Evolutionary conservation across 306 rosid species (phyloP), one percentile per base, ranked within the genome.

Genomic region (Glycine latifolia): DNA sequence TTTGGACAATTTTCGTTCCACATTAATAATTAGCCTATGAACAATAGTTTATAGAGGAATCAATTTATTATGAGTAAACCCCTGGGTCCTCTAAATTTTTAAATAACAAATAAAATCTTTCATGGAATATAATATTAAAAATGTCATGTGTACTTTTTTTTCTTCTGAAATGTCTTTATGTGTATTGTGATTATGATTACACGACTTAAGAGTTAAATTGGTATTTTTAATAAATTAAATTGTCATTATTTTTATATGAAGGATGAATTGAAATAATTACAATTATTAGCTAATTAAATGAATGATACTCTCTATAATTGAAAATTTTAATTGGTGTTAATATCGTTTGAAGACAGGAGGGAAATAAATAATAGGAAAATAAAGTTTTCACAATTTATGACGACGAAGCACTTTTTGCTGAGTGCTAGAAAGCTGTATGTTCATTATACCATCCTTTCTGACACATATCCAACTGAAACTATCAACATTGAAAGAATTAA

Each of bases 401-500:
- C 14, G 13, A 65, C 14, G 13, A 65, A 65, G 26, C 43, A 79
- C 70, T 10, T 68, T 54, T 5, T 31, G 10, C 16, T 10, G 39
- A 4, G 44, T 26, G 65, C 49, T 54, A 58, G 11, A 67, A 77
- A 63, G 81, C 79, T 85, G 85, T 70, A 65, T 16, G 41, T 67
- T 49, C 74, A 50, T 13, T 48, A 37, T 10, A 55, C 39, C 37
- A 47, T 31, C 35, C 33, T 53, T 53, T 10, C 49, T 13, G 76
- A 84, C 84, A 79, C 20, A 65, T 56, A 17, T 56, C 84, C 76
- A 79, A 79, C 80, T 75, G 73, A 37, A 56, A 79, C 43, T 78
- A 49, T 72, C 71, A 66, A 56, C 46, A 50, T 52, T 68, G 68
- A 56, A 68, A 20, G 9, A 68, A 67, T 8, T 11, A 9, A 43